Evolutionary conservation across 371 early-diverging fungal species (phyloP), one percentile per base, ranked within the genome.

Genomic region (Apophysomyces ossiformis): DNA sequence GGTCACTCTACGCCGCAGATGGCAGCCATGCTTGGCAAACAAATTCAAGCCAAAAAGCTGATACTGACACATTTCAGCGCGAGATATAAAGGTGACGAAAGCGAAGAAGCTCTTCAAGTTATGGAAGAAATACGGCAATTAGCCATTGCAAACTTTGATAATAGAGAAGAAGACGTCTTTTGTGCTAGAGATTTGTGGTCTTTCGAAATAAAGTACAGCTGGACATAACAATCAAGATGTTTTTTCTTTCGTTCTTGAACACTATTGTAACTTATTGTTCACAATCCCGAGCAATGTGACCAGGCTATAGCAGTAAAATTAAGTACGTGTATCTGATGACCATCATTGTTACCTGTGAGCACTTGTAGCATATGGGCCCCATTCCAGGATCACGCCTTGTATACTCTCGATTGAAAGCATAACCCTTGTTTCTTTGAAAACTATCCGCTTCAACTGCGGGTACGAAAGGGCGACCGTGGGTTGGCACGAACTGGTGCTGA

Each of bases 1-100:
- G 89, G 89, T 0, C 89, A 89, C 64, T 87, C 87, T 0, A 89
- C 87, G 4, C 89, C 89, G 9, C 81, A 87, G 62, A 86, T 89
- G 85, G 89, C 89, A 7, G 89, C 77, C 1, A 45, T 44, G 0
- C 73, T 85, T 61, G 87, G 85, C 11, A 71, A 75, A 26, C 59
- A 62, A 9, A 72, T 87, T 3, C 61, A 68, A 3, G 87, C 86
- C 6, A 64, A 74, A 50, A 69, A 66, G 36, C 46, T 89, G 21
- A 73, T 87, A 0, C 37, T 89, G 66, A 89, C 85, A 1, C 89
- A 89, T 74, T 89, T 89, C 59, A 84, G 85, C 54, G 76, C 77
- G 15, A 60, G 89, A 4, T 89, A 89, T 60, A 74, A 72, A 38
- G 89, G 86, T 1, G 85, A 87, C 63, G 69, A 68, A 54, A 47